Base-by-base conservation (phyloP, 1,139 yeast species). In the Hemisphaericaspora subhashii region DNA sequence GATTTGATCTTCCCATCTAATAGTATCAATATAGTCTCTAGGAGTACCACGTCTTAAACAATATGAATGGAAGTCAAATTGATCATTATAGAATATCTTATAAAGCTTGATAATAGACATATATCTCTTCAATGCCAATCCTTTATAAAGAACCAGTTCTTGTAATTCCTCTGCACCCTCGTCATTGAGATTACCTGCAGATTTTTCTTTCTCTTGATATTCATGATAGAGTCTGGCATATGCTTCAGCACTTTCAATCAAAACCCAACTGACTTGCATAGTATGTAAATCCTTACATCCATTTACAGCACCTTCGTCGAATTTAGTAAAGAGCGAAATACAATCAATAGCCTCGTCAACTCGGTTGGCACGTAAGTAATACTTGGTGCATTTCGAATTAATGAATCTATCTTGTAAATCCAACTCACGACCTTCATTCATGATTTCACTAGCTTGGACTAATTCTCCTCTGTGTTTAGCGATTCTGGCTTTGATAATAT, bases 201-300 rank as follows among this genome's bases (percentile, higher is more conserved):
- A n/a, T n/a, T n/a, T n/a, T n/a, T n/a, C n/a, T 36, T 56, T 45
- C 5, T 36, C 27, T 36, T 48, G 47, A 38, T 55, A 56, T 26
- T 62, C 53, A 29, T 57, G 54, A 48, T 64, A 68, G 34, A 67
- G 46, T 43, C 77, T 55, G 18, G 55, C 35, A 54, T 86, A 87
- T 5, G 94, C 83, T 55, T 86, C 95, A 2, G 94, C 98, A 58
- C 86, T 83, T 57, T 88, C 97, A 28, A 77, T 66, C 47, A 94
- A 66, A 43, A 88, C 87, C 95, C 97, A 89, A 44, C 82, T 76
- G n/a, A 86, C 92, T 65, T 92, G 98, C 84, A 94, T 86, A 31
- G 77, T 73, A 55, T 86, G 95, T 51, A 92, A 70, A 58, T 92
- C 98, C 50, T 81, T 83, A 36, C 94, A 79, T 5, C 98, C 97